A percentile compares a stretch with the other conserved stretches of the same genome.
Conservation (phyloP, 2,329 filamentous ascomycete species). For the Aulographum hederae region DNA sequence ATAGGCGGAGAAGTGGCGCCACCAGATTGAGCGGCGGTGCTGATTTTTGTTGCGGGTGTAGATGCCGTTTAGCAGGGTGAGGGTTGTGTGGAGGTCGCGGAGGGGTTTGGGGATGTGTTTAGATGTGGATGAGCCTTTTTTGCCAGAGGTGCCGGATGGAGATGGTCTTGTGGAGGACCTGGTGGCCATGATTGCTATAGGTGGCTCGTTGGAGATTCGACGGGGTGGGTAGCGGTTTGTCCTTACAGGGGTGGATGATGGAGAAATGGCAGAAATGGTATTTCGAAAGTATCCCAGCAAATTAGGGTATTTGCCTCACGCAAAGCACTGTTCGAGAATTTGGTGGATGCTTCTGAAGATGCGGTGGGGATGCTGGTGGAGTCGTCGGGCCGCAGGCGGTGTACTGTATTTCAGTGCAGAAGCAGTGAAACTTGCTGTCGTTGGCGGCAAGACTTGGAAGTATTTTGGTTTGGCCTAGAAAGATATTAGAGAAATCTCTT, state of each 20-base stretch:
- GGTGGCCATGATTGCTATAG: background rate
- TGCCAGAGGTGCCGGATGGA: background rate
- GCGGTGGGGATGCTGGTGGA: too few species aligned
- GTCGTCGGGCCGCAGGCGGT: too few species aligned
- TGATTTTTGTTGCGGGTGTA: slow-evolving; percentile 83
- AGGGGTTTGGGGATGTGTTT: background rate
- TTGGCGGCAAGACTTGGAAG: too few species aligned
- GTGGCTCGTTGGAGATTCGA: background rate
- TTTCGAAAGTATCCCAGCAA: too few species aligned
- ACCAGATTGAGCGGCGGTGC: slow-evolving; percentile 69
- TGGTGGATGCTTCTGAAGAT: too few species aligned
- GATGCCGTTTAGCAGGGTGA: slow-evolving; percentile 49
- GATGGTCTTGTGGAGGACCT: background rate
- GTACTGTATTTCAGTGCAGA: too few species aligned
- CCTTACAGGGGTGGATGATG: background rate
- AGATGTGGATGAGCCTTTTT: background rate
- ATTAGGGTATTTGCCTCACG: too few species aligned
- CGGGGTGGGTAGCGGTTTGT: background rate
- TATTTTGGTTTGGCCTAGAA: too few species aligned
- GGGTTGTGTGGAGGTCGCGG: slow-evolving; percentile 15
- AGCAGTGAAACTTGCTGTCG: too few species aligned
- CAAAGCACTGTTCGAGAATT: too few species aligned
- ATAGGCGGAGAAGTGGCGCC: slow-evolving; percentile 52
- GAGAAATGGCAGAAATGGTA: too few species aligned
- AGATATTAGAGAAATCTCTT: too few species aligned